Conservation (phyloP, 2,329 filamentous ascomycete species). For the Fusarium caatingaense region DNA sequence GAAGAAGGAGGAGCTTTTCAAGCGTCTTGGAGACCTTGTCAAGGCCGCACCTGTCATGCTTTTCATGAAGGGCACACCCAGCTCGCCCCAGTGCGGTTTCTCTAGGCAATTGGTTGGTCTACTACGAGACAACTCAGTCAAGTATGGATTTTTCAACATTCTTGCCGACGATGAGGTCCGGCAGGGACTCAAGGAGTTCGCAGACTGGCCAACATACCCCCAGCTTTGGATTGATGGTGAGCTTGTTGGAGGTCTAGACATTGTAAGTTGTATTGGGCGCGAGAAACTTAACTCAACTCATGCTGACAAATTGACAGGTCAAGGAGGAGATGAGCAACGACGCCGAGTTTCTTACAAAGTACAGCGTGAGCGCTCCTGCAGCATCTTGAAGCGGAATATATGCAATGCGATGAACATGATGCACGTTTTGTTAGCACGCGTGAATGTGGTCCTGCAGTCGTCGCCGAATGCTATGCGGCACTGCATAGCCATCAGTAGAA, state of each 20-base stretch:
- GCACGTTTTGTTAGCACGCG: conserved; percentile 18
- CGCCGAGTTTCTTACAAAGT: conserved; percentile 82
- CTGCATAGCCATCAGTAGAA: conserved; percentile 6
- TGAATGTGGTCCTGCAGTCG: conserved; percentile 11
- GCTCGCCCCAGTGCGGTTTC: conserved; percentile 89
- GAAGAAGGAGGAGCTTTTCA: conserved; percentile 85
- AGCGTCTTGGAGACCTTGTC: conserved; percentile 83
- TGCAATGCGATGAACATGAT: conserved; percentile 17
- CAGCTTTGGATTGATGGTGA: conserved; percentile 94
- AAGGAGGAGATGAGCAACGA: conserved; percentile 93
- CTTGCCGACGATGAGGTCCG: conserved; percentile 96
- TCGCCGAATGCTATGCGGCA: conserved; percentile 8
- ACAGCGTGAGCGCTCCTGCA: conserved; percentile 64
- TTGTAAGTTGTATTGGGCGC: conserved; percentile 71
- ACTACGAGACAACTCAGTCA: conserved; percentile 87
- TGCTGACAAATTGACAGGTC: conserved; percentile 66
- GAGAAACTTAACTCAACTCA: neutral
- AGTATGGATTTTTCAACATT: conserved; percentile 99
- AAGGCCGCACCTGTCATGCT: conserved; percentile 98
- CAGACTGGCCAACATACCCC: conserved; percentile 98
- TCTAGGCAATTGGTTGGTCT: conserved; percentile 89
- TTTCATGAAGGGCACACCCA: conserved; percentile 98
- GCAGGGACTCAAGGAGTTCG: conserved; percentile 94
- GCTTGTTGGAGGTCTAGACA: conserved; percentile 92
- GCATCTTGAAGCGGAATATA: conserved; percentile 49